These are phyloP conservation scores for Xerocomus nothofagi DNA, from an alignment of 1,284 basidiomycete genomes.

Conservation along the genomic window DNA sequence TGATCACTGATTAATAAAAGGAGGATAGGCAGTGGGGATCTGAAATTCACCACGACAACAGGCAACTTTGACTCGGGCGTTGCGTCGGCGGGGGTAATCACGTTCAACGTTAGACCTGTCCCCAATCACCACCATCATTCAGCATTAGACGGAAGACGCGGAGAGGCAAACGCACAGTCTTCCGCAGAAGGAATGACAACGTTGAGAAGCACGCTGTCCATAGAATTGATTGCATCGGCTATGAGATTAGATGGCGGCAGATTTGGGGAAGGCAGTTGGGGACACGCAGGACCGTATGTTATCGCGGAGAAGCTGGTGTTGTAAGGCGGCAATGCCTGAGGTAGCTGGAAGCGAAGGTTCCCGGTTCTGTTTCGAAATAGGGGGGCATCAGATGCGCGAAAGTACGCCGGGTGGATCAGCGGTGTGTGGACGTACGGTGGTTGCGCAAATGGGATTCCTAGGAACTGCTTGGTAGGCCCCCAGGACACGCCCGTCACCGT, in stretches of 20 bases:
- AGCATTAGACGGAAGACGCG: neutral
- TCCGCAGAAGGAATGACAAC: slow-evolving; percentile 11
- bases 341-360: slow-evolving; percentile 37
- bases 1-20: neutral
- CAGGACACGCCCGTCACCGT: slow-evolving; percentile 26
- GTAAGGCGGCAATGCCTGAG: slow-evolving; percentile 35
- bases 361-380: too few relatives aligned
- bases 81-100: slow-evolving; percentile 35
- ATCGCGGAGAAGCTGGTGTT: slow-evolving; percentile 30
- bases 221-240: slow-evolving; percentile 3
- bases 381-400: too few relatives aligned
- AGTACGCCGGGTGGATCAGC: neutral
- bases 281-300: slow-evolving; percentile 37
- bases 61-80: slow-evolving; percentile 35
- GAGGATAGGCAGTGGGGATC: neutral
- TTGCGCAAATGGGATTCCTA: slow-evolving; percentile 42
- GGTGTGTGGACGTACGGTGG: slow-evolving; percentile 35
- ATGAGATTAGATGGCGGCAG: neutral
- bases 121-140: neutral
- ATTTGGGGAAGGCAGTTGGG: slow-evolving; percentile 32
- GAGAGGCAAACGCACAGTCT: slow-evolving; percentile 23
- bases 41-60: slow-evolving; percentile 43
- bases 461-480: slow-evolving; percentile 25
- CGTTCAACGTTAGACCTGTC: slow-evolving; percentile 48
- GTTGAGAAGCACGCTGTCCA: slow-evolving; percentile 1